Evolutionary conservation across 1,139 yeast genomes (phyloP), one percentile per base, ranked within the genome.

Genomic region (Pneumocystis sp.): DNA sequence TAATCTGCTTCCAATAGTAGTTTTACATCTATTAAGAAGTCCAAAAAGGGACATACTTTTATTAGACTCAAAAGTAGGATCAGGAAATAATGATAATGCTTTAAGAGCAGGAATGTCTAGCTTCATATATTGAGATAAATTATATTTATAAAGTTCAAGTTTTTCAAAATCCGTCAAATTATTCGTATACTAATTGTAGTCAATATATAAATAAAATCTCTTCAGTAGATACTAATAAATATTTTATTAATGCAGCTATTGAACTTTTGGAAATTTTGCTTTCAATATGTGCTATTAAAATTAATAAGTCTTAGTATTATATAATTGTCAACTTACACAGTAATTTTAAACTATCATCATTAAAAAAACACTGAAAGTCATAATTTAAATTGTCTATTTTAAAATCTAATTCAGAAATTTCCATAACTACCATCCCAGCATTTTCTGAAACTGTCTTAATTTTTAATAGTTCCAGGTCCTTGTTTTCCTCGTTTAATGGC

Each of bases 41-140:
- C 95, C 96, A 73, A 83, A 90, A 59, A 93, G 77, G 5, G 95
- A 87, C 65, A 87, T 80, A 59, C 82, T 79, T 69, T 81, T 83
- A 44, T 66, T 64, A 35, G 78, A 73, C 6, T 79, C 77, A 76
- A 80, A 80, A 57, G 78, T 73, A 5, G 81, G 76, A 8, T 79
- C 74, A 2, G 97, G 96, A 76, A 91, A 88, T 42, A 93, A 79
- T 72, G 91, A 91, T 69, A 95, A 79, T 0, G 98, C 96, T 68
- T 84, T 85, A 68, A 90, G 83, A 0, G 97, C 96, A 0, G 97
- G 85, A 8, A 95, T 84, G 73, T 93, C 98, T 64, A 93, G 80
- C 71, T 89, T 86, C 96, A 93, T 89, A 73, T 80, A 91, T 66
- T 86, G 84, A 25, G 84, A 78, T 64, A 91, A 79, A 67, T 86